Evolutionary conservation across 148 eudicot genomes (phyloP).

Genomic region (Chenopodium suecicum): DNA sequence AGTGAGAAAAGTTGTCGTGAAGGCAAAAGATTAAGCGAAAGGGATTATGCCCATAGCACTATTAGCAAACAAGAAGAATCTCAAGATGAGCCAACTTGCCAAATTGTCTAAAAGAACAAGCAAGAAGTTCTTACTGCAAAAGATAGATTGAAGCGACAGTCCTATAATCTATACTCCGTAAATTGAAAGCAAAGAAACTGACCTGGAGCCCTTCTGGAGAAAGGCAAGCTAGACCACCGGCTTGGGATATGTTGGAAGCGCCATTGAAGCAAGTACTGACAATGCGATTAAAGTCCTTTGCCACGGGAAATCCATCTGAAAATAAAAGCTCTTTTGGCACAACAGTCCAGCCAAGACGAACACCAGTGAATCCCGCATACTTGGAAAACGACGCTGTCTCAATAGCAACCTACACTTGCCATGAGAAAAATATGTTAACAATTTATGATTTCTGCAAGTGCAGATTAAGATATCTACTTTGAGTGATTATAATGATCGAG

Average conservation of each 20-base stretch:
- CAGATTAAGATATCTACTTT: background rate
- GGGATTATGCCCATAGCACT: background rate
- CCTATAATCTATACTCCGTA: background rate
- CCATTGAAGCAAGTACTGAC: slow-evolving; percentile 90
- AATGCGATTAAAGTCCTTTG: slow-evolving; percentile 88
- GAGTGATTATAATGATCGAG: background rate
- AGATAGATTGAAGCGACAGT: too few relatives aligned
- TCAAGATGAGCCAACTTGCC: background rate
- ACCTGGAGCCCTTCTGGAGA: slow-evolving; percentile 84
- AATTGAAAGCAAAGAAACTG: slow-evolving; percentile 17
- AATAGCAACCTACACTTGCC: slow-evolving; percentile 62
- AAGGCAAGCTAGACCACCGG: slow-evolving; percentile 86
- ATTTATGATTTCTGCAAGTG: background rate
- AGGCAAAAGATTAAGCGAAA: background rate
- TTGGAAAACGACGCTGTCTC: slow-evolving; percentile 92
- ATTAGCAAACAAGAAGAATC: background rate
- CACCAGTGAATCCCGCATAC: slow-evolving; percentile 96
- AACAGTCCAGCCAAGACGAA: slow-evolving; percentile 95
- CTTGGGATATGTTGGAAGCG: slow-evolving; percentile 92
- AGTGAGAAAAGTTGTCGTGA: background rate
- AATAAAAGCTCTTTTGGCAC: slow-evolving; percentile 69
- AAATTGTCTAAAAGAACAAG: background rate
- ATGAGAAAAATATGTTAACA: background rate
- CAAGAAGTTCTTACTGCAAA: background rate
- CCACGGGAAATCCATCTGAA: slow-evolving; percentile 87